Base-by-base conservation (phyloP, 441 rosid genomes). In the Aquilaria agallochum region DNA sequence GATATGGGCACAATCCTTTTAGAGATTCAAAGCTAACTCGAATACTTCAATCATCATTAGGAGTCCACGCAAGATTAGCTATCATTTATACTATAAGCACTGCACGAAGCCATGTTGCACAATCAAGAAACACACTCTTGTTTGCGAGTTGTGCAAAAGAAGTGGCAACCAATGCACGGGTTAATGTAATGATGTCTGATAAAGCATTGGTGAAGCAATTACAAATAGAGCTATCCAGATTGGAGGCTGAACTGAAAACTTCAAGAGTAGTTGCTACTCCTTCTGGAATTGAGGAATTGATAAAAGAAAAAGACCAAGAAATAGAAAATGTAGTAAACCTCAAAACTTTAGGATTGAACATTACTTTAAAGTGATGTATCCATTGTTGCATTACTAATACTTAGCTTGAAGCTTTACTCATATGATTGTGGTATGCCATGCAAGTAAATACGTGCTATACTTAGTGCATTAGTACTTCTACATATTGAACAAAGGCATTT, bases 131-230 rank as follows among this genome's bases (percentile, higher is more conserved):
- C 68, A 87, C 92, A 44, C 82, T 90, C 68, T 69, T 87, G 77
- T 90, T 90, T 58, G 94, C 96, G 50, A 83, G 92, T 71, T 83
- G 92, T 72, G 96, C 96, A 20, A 87, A 90, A 72, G 96, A 85
- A 71, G 92, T 90, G 72, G 62, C 82, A 42, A 90, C 90, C 50
- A 87, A 83, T 78, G 94, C 94, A 58, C 85, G 83, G 67, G 87
- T 90, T 59, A 85, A 87, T 53, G 82, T 85, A 31, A 81, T 90
- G 50, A 73, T 87, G 87, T 82, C 95, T 20, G 94, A 87, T 69
- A 89, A 85, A 78, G 84, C 74, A n/a, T 69, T 79, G 70, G 90
- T 90, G 65, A 90, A 83, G 80, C 94, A 87, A 64, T 68, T 90
- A 73, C 92, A 87, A 68, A 85, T 74, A 73, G 94, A 89, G 70